Evolutionary conservation across 2,329 filamentous ascomycete species (phyloP).

Genomic region (Penicillium janthinellum): DNA sequence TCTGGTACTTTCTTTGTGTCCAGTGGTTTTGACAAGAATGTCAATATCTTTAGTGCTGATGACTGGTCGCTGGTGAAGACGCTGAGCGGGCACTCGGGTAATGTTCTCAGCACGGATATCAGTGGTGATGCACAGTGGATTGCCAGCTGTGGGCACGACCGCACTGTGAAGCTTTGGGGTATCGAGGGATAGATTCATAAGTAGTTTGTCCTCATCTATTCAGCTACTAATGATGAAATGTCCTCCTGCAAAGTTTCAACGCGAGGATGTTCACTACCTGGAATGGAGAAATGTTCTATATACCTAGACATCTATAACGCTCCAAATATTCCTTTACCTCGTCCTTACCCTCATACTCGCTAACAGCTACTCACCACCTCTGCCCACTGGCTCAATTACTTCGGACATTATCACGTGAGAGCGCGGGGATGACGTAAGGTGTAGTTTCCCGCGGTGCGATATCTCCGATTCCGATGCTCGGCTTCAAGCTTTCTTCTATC

Average conservation of each 20-base stretch:
- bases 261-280: not conserved
- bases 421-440: slow-evolving; percentile 28
- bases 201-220: not conserved
- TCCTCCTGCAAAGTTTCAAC: not conserved
- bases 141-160: slow-evolving; percentile 88
- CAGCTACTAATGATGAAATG: not conserved
- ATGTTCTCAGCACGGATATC: slow-evolving; percentile 87
- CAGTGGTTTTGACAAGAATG: slow-evolving; percentile 88
- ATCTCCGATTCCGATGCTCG: slow-evolving; percentile 4
- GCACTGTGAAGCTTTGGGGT: slow-evolving; percentile 95
- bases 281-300: not conserved
- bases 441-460: slow-evolving; percentile 5
- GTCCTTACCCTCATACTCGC: not conserved
- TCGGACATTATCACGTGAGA: slow-evolving; percentile 19
- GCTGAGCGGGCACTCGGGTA: slow-evolving; percentile 85
- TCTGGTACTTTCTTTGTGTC: slow-evolving; percentile 90
- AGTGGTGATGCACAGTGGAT: slow-evolving; percentile 88
- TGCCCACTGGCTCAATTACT: too few relatives aligned
- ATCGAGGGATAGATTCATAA: slow-evolving; percentile 63
- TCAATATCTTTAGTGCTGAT: slow-evolving; percentile 94
- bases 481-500: not conserved
- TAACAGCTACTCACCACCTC: not conserved
- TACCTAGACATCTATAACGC: not conserved
- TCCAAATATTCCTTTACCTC: too few relatives aligned
- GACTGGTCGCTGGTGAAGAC: slow-evolving; percentile 92